Base-by-base conservation (phyloP, 1,284 basidiomycete species). In the Ceraceosorus bombacis region DNA sequence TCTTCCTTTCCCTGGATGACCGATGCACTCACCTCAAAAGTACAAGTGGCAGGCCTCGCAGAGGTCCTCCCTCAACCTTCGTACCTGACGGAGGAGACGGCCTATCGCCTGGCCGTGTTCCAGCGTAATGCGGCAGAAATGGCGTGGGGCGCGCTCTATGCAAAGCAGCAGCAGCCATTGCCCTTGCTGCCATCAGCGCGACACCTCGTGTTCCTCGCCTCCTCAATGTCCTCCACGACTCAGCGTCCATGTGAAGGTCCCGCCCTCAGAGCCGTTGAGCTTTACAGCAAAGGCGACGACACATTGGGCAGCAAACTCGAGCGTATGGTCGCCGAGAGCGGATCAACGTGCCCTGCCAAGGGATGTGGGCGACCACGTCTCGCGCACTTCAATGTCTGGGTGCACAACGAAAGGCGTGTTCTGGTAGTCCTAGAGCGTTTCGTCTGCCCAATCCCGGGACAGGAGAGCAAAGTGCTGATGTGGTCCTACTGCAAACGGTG, bases 241-340 rank as follows among this genome's bases (percentile, higher is more conserved):
- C 78, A 78, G 49, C 79, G 80, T 55, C 80, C 80, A 13, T 83
- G 80, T 70, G 74, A 78, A 5, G 81, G 79, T 49, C 80, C 80
- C 36, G 55, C 77, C 9, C 60, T 93, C 51, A 82, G 83, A 41
- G 86, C 87, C 62, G 85, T 89, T 79, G 87, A 85, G 37, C 97
- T 94, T 79, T 98, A 98, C 74, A 89, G 91, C 53, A 85, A 89
- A 60, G 89, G 90, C 65, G 94, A 98, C 77, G 85, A 85, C 76
- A 92, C 94, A 1, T 83, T 98, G 5, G 91, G 91, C 0, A 89
- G 92, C 74, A 95, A 88, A 79, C 87, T 98, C 64, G 90, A 93
- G 69, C 85, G 87, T 50, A 83, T 85, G 0, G 85, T 87, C 43
- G 82, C 82, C 55, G 88, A 91, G 49, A 86, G 84, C 1, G 78